Conservation (phyloP, 306 rosid genomes). For the Quercus engelmannii region DNA sequence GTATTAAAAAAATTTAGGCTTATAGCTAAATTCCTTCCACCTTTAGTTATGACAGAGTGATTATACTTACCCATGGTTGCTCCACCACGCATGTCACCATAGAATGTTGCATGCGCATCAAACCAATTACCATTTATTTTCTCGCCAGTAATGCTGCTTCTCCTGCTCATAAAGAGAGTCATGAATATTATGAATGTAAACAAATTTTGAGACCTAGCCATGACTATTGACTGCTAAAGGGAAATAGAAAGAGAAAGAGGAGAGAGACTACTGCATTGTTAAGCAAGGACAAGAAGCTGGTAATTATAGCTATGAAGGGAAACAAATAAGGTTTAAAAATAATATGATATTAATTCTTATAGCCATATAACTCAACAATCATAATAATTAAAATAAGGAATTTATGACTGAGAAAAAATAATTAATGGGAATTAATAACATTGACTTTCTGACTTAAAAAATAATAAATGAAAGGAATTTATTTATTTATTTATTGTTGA, state of each 20-base stretch:
- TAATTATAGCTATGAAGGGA: background rate
- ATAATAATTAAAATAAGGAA: too few relatives aligned
- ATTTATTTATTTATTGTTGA: too few relatives aligned
- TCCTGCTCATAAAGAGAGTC: background rate
- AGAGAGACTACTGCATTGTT: background rate
- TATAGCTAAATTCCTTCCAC: too few relatives aligned
- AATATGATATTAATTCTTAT: background rate
- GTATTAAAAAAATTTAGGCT: too few relatives aligned
- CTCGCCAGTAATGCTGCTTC: background rate
- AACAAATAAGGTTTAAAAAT: background rate
- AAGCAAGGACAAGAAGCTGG: background rate
- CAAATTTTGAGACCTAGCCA: conserved; percentile 24
- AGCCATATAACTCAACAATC: too few relatives aligned
- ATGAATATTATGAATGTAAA: conserved; percentile 10
- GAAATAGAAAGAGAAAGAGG: too few relatives aligned
- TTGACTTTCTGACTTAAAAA: too few relatives aligned
- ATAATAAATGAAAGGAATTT: too few relatives aligned
- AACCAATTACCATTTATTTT: conserved; percentile 22
- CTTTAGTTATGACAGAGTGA: too few relatives aligned
- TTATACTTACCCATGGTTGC: conserved; percentile 72
- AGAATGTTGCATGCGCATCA: conserved; percentile 67
- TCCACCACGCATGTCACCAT: conserved; percentile 51
- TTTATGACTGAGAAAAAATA: too few relatives aligned
- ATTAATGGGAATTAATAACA: too few relatives aligned
- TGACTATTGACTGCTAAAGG: background rate